Conservation (phyloP, 108 stramenopile species). For the Fistulifera pelliculosa region DNA sequence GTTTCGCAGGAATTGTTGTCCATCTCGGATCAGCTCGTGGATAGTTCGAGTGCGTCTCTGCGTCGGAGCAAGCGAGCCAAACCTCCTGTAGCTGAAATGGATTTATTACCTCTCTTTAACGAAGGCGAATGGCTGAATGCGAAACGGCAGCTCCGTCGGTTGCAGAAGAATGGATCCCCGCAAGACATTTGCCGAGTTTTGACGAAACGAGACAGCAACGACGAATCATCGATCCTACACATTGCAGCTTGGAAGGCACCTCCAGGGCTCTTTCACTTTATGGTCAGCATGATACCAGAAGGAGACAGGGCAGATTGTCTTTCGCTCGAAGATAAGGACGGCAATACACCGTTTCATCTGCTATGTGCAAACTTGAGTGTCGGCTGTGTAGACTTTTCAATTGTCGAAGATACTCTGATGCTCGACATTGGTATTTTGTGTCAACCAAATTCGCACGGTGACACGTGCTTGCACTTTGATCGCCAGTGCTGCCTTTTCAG, state of each 20-base stretch:
- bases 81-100: too few relatives aligned
- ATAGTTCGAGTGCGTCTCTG: too few relatives aligned
- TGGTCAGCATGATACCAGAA: conserved; percentile 33
- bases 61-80: too few relatives aligned
- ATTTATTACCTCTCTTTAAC: too few relatives aligned
- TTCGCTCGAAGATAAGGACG: conserved; percentile 22
- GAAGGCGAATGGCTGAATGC: too few relatives aligned
- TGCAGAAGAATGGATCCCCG: too few relatives aligned
- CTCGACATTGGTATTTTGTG: conserved; percentile 29
- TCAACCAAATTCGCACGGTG: conserved; percentile 40
- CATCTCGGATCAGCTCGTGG: too few relatives aligned
- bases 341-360: conserved; percentile 48
- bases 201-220: conserved; percentile 6
- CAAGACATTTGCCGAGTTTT: too few relatives aligned
- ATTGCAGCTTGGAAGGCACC: conserved; percentile 43
- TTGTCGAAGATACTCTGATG: conserved; percentile 28
- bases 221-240: conserved; percentile 24
- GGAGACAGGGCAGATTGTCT: conserved; percentile 6
- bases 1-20: too few relatives aligned
- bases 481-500: conserved; percentile 26
- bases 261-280: conserved; percentile 17
- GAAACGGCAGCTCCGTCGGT: too few relatives aligned
- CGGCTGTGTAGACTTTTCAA: conserved; percentile 8
- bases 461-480: conserved; percentile 47
- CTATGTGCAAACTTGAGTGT: conserved; percentile 33